Percentiles rank a stretch among this genome's conserved stretches.
These are phyloP conservation scores for Oenanthe javanica DNA, from an alignment of 140 eudicot species.

Conservation along the genomic window DNA sequence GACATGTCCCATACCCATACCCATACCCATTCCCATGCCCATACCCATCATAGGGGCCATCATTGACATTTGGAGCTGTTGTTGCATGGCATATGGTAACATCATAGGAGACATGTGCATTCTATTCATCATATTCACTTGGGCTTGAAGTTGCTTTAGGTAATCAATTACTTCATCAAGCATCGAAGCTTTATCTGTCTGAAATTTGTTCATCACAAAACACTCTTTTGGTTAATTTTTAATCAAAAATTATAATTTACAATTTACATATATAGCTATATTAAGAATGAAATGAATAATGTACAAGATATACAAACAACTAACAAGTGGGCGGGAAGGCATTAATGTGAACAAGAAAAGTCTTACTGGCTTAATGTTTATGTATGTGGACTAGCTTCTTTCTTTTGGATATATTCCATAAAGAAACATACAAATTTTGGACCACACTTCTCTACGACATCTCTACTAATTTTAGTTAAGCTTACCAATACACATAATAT, in stretches of 20 bases:
- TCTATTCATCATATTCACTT: constrained; percentile 41
- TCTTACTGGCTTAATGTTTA: neutral
- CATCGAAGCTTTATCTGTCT: constrained; percentile 92
- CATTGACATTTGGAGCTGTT: constrained; percentile 70
- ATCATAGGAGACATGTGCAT: constrained; percentile 63
- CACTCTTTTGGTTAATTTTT: no score
- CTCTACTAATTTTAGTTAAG: no score
- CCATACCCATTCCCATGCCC: constrained; percentile 36
- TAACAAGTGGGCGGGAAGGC: neutral
- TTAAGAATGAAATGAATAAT: neutral
- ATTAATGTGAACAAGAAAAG: neutral
- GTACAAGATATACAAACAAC: neutral
- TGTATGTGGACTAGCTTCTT: neutral
- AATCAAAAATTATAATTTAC: neutral
- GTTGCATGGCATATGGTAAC: constrained; percentile 65
- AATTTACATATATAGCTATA: neutral
- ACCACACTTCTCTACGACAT: neutral
- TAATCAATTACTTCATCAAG: constrained; percentile 78
- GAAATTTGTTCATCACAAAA: constrained; percentile 10
- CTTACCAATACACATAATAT: no score
- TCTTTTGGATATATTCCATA: neutral
- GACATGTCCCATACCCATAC: constrained; percentile 12
- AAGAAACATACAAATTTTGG: neutral
- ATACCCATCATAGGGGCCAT: constrained; percentile 51
- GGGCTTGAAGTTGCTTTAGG: constrained; percentile 69